phyloP scores from a whole-genome alignment of 2,329 filamentous ascomycete species.

The Colletotrichum truncatum region DNA sequence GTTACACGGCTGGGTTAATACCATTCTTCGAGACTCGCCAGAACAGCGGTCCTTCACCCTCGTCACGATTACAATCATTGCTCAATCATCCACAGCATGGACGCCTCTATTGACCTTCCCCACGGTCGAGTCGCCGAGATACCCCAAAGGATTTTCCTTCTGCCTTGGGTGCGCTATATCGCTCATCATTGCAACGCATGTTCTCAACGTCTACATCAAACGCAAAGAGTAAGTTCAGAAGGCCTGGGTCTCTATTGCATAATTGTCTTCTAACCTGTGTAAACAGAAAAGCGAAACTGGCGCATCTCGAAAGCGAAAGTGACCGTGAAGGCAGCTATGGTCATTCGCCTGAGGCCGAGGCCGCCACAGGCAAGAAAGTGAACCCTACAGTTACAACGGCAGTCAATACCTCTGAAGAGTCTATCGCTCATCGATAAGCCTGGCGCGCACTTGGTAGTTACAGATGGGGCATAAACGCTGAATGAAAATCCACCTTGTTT shows the following conservation, averaged over 20 bases:
- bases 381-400: background rate
- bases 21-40: slow-evolving; percentile 20
- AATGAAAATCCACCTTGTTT: too few relatives aligned
- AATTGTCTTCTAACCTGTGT: background rate
- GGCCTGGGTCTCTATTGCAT: rapidly evolving
- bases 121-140: slow-evolving; percentile 53
- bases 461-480: too few relatives aligned
- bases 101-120: slow-evolving; percentile 61
- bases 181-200: slow-evolving; percentile 26
- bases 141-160: slow-evolving; percentile 55
- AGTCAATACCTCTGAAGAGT: background rate
- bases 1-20: slow-evolving; percentile 27
- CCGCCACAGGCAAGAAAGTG: background rate
- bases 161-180: slow-evolving; percentile 23
- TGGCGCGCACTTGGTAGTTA: too few relatives aligned
- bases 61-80: slow-evolving; percentile 44
- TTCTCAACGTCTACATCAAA: slow-evolving; percentile 28
- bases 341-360: background rate
- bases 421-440: background rate
- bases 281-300: background rate
- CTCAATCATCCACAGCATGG: slow-evolving; percentile 65
- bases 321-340: background rate
- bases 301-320: background rate
- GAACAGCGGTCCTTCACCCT: slow-evolving; percentile 26
- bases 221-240: slow-evolving; percentile 26